Conservation (phyloP, 2,329 filamentous ascomycete species). For the Hymenoscyphus scutula region DNA sequence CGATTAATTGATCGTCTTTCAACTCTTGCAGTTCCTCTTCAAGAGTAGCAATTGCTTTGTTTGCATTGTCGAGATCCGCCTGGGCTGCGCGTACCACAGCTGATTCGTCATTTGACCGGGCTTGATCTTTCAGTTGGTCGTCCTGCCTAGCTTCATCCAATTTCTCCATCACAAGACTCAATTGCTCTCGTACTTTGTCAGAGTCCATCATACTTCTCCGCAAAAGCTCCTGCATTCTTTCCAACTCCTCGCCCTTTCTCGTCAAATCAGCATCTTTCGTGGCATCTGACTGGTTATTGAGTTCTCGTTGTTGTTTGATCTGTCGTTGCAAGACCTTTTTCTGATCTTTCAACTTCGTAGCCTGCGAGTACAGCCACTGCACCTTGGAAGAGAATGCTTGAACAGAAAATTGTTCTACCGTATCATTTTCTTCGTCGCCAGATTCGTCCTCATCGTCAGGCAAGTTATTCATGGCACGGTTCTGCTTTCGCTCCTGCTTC, state of each 20-base stretch:
- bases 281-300: constrained; percentile 82
- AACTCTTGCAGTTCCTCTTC: constrained; percentile 35
- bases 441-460: constrained; percentile 59
- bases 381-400: constrained; percentile 75
- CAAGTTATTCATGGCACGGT: constrained; percentile 55
- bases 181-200: constrained; percentile 32
- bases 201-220: constrained; percentile 37
- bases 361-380: constrained; percentile 72
- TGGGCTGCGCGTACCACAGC: constrained; percentile 24
- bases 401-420: constrained; percentile 65
- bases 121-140: constrained; percentile 26
- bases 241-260: constrained; percentile 55
- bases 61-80: constrained; percentile 30
- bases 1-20: constrained; percentile 31
- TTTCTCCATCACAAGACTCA: constrained; percentile 37
- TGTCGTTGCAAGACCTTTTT: constrained; percentile 86
- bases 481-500: constrained; percentile 52
- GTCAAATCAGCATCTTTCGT: constrained; percentile 65
- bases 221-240: constrained; percentile 40
- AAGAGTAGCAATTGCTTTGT: constrained; percentile 33
- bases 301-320: constrained; percentile 90
- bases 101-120: constrained; percentile 27
- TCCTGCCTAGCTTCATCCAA: constrained; percentile 33
- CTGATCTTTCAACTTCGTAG: constrained; percentile 79
- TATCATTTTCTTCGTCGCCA: constrained; percentile 58